Conservation (phyloP, 495 filamentous ascomycete species). For the Achaetomiella virescens region DNA sequence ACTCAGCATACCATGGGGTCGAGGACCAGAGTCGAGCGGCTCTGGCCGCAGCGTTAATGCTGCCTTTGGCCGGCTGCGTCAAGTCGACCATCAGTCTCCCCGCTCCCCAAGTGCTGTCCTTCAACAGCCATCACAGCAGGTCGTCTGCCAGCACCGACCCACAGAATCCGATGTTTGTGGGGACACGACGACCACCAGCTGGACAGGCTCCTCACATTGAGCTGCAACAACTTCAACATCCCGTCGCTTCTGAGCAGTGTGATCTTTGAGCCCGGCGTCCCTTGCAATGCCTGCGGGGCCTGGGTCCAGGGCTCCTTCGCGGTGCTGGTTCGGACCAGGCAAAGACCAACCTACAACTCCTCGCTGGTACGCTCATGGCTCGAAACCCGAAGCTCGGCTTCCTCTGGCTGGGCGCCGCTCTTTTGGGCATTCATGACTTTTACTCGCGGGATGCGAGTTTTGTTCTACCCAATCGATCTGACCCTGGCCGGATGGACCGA, state of each 20-base stretch:
- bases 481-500: conserved; percentile 1
- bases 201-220: conserved; percentile 5
- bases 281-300: conserved; percentile 1
- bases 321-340: neutral
- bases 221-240: conserved; percentile 5
- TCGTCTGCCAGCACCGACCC: neutral
- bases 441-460: neutral
- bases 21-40: conserved; percentile 1
- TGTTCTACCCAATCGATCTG: neutral
- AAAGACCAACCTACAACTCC: neutral
- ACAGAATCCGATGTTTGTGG: neutral
- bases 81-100: neutral
- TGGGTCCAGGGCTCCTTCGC: conserved; percentile 2
- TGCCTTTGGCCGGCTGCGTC: neutral
- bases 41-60: conserved; percentile 3
- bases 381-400: conserved; percentile 4
- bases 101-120: neutral
- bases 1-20: neutral
- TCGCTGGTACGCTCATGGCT: conserved; percentile 1
- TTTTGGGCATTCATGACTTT: conserved; percentile 1
- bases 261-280: neutral
- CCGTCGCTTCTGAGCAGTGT: neutral
- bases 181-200: neutral
- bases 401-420: conserved; percentile 7
- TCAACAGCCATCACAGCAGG: neutral